Evolutionary conservation across 495 filamentous ascomycete genomes (phyloP), one percentile per base, ranked within the genome.

Genomic region (Penicillium desertorum): DNA sequence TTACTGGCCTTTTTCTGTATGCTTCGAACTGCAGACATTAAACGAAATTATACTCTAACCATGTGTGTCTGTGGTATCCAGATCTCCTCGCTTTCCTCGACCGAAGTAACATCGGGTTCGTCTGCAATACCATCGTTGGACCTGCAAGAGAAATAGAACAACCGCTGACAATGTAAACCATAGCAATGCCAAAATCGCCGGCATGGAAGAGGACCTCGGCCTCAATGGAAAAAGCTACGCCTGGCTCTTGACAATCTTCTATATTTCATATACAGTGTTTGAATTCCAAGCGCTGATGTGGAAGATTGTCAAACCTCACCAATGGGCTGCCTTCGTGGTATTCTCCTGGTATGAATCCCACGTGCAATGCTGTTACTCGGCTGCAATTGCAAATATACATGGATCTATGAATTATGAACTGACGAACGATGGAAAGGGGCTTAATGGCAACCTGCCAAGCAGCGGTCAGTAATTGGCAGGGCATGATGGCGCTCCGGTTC

Each of bases 241-340:
- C 61, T 95, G 89, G 89, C 76, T 92, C 17, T 71, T 92, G 45
- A 91, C 87, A 0, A 86, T 90, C 34, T 94, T 92, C 63, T 92
- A 92, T 63, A 88, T 81, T 16, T 66, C 76, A 20, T 76, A 77
- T 44, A 83, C 83, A 29, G 34, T 86, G 10, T 91, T 90, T 55
- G 86, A 91, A 71, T 86, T 86, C 73, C 74, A 81, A 46, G 83
- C 83, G 1, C 59, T 91, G 29, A 86, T 89, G 81, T 92, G 86
- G 83, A 89, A 89, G 63, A 63, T 88, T 17, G 68, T 88, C 44
- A 82, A 82, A 14, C 83, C 82, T 0, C 80, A 83, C 61, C 68
- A 68, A 61, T 83, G 79, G 79, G 72, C 76, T 20, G 69, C 76
- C 6, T 73, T 81, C 25, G 68, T 71, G 4, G 75, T 80, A 1